Evolutionary conservation across 2,329 filamentous ascomycete genomes (phyloP), one percentile per base, ranked within the genome.

Genomic region (Pseudogymnoascus sp.): DNA sequence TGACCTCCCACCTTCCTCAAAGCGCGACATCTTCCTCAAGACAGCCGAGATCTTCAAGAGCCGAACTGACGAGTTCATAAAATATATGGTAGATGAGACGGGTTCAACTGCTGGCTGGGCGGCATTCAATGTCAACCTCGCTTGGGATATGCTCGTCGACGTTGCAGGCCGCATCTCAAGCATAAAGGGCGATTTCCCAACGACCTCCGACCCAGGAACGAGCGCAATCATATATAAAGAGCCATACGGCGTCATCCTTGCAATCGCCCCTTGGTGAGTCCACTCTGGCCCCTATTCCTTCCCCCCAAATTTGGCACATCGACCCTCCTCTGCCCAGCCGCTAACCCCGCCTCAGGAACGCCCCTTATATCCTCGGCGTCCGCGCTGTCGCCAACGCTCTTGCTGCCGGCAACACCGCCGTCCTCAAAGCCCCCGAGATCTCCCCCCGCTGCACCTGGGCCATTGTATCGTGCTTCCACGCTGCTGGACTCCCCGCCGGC

Each of bases 241-340:
- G 74, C 90, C 91, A 0, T 91, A 84, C 68, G 91, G 91, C 1
- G 90, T 94, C 6, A 80, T 92, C 13, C 76, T 95, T 31, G 86
- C 84, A 2, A 91, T 95, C 73, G 89, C 88, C 2, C 90, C 91
- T 8, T 96, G 91, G 91, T 92, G 78, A 68, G 76, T 67, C 8
- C 21, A 1, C 48, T 13, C 9, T 7, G 38, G 4, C 5, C 25
- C 42, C 31, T 33, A 60, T n/a, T 8, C 13, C 4, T 7, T 35
- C 27, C 8, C 17, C 13, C 38, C 31, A 38, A 48, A 8, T 61
- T 10, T 25, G 25, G 25, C 12, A 31, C 21, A 42, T 15, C 8
- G 4, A 17, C 61, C 29, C 58, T n/a, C 58, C 27, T 25, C 31
- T 5, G 2, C 51, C 10, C 25, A 65, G 7, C 42, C 44, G 31